Evolutionary conservation across 2,329 filamentous ascomycete genomes (phyloP), one percentile per base, ranked within the genome.

Genomic region (Ophiosphaerella korrae): DNA sequence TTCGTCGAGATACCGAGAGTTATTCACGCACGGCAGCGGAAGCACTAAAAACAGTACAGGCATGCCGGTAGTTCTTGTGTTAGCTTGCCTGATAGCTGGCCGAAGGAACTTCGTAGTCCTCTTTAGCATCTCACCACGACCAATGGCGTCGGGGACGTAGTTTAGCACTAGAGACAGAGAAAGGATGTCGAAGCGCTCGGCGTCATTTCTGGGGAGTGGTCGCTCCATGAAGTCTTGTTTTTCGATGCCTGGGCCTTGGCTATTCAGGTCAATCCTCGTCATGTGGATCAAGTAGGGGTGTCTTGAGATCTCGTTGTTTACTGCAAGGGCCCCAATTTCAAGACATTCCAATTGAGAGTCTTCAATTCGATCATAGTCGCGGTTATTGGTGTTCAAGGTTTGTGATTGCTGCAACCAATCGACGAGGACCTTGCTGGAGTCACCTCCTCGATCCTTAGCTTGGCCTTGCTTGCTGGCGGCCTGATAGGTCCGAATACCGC

Each of bases 141-240:
- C 83, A 29, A 76, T 75, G 3, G 91, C 82, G 60, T 92, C 87
- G 0, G 93, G 90, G 3, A 97, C 92, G 68, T 92, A 99, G 73
- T 99, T 99, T 56, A 99, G 80, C 5, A 99, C 94, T 45, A 99
- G 78, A 7, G 92, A 96, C 21, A 99, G 79, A 42, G 92, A 96
- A 65, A 99, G 88, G 44, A 97, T 84, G 70, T 99, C 90, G 70
- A 97, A 97, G 18, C 78, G 79, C 35, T 92, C 86, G 0, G 77
- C 72, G 5, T 82, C 77, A 18, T 80, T 69, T 7, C 60, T 70
- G 0, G 93, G 93, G 3, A 93, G 73, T 0, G 92, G 89, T 23
- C 92, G 82, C 60, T 90, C 77, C 92, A 99, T 96, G 67, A 99
- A 97, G 72, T 99, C 91, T 70, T 97, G 91, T 72, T 95, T 86